These are phyloP conservation scores for Mycosphaerelloides madeirae DNA, from an alignment of 2,329 filamentous ascomycete species.

Conservation along the genomic window DNA sequence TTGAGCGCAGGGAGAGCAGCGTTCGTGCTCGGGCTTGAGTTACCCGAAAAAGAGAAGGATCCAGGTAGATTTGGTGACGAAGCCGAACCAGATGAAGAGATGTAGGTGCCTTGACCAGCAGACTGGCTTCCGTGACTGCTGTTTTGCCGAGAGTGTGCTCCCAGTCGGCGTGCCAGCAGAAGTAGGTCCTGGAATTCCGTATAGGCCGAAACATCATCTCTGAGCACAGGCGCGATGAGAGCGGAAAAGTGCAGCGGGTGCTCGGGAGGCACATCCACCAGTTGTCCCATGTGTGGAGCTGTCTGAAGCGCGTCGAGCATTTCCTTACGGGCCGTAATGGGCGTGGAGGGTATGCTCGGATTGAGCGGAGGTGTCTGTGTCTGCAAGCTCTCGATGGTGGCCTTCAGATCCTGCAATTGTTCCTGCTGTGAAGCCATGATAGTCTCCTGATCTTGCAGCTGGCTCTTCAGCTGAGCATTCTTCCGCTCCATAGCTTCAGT, in stretches of 20 bases:
- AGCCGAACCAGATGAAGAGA: slow-evolving; percentile 15
- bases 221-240: slow-evolving; percentile 74
- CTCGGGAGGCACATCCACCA: slow-evolving; percentile 54
- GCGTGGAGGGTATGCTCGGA: slow-evolving; percentile 70
- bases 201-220: slow-evolving; percentile 74
- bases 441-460: slow-evolving; percentile 80
- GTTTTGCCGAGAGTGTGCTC: slow-evolving; percentile 62
- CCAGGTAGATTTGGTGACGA: slow-evolving; percentile 40
- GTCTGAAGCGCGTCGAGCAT: slow-evolving; percentile 58
- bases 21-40: slow-evolving; percentile 26
- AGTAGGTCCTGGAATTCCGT: slow-evolving; percentile 80
- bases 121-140: slow-evolving; percentile 37
- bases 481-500: slow-evolving; percentile 71
- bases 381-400: slow-evolving; percentile 83
- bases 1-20: slow-evolving; percentile 61
- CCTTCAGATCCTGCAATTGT: slow-evolving; percentile 84
- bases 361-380: slow-evolving; percentile 66
- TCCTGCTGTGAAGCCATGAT: slow-evolving; percentile 88
- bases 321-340: slow-evolving; percentile 56
- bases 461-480: slow-evolving; percentile 80
- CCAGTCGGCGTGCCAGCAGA: slow-evolving; percentile 51
- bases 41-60: slow-evolving; percentile 36
- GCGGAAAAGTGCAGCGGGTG: slow-evolving; percentile 72
- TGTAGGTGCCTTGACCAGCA: slow-evolving; percentile 51
- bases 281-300: slow-evolving; percentile 45